phyloP scores from a whole-genome alignment of 2,329 filamentous ascomycete species.

The Coniochaeta pulveracea region DNA sequence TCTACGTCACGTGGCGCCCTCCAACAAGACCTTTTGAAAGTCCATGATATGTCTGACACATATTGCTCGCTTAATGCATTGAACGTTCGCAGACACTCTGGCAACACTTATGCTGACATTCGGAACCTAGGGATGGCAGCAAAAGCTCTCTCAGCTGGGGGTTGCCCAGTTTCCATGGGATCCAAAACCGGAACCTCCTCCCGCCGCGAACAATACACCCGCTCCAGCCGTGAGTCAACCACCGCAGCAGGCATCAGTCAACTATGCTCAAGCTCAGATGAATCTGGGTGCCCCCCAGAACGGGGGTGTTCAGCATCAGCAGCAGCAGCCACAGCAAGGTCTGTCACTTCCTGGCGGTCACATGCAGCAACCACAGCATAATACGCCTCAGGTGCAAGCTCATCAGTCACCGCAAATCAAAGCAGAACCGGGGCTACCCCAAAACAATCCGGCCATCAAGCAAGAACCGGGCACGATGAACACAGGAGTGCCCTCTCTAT shows the following conservation, averaged over 20 bases:
- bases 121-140: conserved; percentile 74
- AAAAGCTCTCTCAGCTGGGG: conserved; percentile 72
- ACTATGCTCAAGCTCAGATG: conserved; percentile 23
- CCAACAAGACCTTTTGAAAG: too few species aligned
- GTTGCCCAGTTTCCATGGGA: conserved; percentile 95
- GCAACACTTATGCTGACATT: conserved; percentile 6
- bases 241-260: too few species aligned
- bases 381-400: too few species aligned
- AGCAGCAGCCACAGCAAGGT: conserved; percentile 14
- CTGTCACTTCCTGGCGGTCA: conserved; percentile 15
- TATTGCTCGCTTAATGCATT: too few species aligned
- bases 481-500: conserved; percentile 23
- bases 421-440: conserved; percentile 18
- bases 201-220: conserved; percentile 23
- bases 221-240: conserved; percentile 10
- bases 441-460: conserved; percentile 35
- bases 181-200: conserved; percentile 56
- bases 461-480: conserved; percentile 31
- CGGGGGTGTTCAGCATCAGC: too few species aligned
- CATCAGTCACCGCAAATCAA: conserved; percentile 13
- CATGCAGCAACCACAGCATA: conserved; percentile 5
- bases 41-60: too few species aligned
- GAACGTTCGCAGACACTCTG: background rate
- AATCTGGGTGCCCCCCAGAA: conserved; percentile 21
- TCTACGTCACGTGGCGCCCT: conserved; percentile 14